phyloP scores from a whole-genome alignment of 108 stramenopile species.

The Parietichytrium sp. region DNA sequence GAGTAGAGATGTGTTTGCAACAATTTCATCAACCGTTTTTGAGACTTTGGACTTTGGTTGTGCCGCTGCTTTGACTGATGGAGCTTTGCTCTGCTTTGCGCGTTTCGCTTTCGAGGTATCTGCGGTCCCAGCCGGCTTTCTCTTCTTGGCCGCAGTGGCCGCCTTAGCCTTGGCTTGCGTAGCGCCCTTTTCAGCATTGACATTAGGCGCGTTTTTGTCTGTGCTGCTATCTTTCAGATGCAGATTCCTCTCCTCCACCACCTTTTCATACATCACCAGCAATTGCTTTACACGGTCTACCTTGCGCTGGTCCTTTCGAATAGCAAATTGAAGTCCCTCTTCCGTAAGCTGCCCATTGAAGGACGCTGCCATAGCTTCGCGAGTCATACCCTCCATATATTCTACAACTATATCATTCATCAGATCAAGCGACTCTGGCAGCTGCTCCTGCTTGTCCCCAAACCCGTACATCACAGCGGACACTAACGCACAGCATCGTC shows the following conservation, averaged over 20 bases:
- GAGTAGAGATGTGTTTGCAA: no score
- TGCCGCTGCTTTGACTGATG: no score
- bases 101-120: background rate
- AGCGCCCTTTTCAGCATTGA: no score
- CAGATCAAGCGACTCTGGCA: background rate
- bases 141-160: background rate
- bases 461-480: slow-evolving; percentile 25
- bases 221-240: background rate
- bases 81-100: no score
- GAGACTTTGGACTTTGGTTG: no score
- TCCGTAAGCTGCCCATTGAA: background rate
- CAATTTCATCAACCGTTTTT: no score
- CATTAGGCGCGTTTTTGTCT: no score
- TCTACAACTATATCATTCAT: slow-evolving; percentile 34
- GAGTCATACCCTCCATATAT: slow-evolving; percentile 40
- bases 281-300: background rate
- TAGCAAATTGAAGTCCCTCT: slow-evolving; percentile 4
- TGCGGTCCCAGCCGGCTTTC: background rate
- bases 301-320: background rate
- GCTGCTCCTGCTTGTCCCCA: slow-evolving; percentile 8
- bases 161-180: background rate
- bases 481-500: no score
- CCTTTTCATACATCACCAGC: slow-evolving; percentile 16
- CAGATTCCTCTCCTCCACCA: background rate
- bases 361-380: background rate